Conservation (phyloP, 441 rosid genomes). For the Adansonia gregorii region DNA sequence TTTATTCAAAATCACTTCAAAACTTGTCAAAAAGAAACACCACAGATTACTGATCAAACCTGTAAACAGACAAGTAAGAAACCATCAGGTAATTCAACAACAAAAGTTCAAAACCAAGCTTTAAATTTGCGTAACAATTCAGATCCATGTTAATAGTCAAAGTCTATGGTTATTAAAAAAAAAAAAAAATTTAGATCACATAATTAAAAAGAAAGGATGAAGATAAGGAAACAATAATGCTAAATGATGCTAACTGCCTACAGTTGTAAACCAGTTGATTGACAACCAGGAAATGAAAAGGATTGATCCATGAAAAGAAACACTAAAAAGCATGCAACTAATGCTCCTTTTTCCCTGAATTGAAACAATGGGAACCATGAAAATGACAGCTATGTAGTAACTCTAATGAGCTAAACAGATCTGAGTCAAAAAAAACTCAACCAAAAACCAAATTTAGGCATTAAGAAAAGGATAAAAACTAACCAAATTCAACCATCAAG, state of each 20-base stretch:
- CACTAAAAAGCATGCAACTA: background rate
- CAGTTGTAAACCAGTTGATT: slow-evolving; percentile 17
- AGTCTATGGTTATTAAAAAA: background rate
- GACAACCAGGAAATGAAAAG: slow-evolving; percentile 37
- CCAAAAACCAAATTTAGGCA: background rate
- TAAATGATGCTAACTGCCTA: slow-evolving; percentile 1
- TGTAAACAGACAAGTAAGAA: slow-evolving; percentile 17
- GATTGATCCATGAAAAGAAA: background rate
- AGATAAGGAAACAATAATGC: slow-evolving; percentile 21
- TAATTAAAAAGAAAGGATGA: slow-evolving; percentile 25
- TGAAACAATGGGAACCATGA: background rate
- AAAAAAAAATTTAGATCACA: slow-evolving; percentile 1
- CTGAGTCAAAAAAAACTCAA: slow-evolving; percentile 24
- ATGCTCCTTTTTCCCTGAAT: slow-evolving; percentile 14
- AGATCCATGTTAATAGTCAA: slow-evolving; percentile 38
- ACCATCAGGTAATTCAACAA: slow-evolving; percentile 5
- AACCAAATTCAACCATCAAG: slow-evolving; percentile 21
- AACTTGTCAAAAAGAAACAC: background rate
- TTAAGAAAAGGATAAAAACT: slow-evolving; percentile 29
- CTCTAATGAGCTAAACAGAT: slow-evolving; percentile 30
- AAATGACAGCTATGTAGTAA: background rate
- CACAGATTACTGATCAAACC: slow-evolving; percentile 9
- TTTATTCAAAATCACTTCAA: slow-evolving; percentile 1
- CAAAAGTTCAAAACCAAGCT: slow-evolving; percentile 14
- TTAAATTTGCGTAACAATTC: slow-evolving; percentile 26